Conservation (phyloP, 2,329 filamentous ascomycete species). For the Pseudogymnoascus sp. region DNA sequence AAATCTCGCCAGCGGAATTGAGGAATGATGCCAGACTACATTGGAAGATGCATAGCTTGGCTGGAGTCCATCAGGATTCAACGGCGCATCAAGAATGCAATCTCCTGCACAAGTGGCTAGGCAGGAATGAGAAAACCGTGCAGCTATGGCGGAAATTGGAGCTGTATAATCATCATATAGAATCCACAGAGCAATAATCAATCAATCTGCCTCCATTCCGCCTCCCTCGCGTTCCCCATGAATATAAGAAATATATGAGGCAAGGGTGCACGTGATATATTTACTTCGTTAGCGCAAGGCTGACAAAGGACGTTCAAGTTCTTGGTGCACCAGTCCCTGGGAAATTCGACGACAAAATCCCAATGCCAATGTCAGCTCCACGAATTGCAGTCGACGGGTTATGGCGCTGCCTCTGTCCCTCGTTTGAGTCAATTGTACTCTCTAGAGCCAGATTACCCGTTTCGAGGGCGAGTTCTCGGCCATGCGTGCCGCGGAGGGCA, state of each 20-base stretch:
- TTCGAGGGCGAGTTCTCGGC: background rate
- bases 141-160: constrained; percentile 2
- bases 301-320: background rate
- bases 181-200: constrained; percentile 5
- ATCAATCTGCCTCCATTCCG: background rate
- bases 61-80: background rate
- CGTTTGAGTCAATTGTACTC: constrained; percentile 36
- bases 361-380: constrained; percentile 28
- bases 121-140: background rate
- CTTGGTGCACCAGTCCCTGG: background rate
- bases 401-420: constrained; percentile 55
- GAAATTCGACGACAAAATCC: constrained; percentile 4
- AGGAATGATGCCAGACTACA: constrained; percentile 3
- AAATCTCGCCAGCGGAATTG: constrained; percentile 12
- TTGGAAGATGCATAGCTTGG: constrained; percentile 5
- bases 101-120: background rate
- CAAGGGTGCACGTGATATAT: background rate
- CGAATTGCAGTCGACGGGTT: constrained; percentile 45
- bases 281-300: constrained; percentile 4
- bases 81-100: constrained; percentile 2
- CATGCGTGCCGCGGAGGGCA: background rate
- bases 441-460: constrained; percentile 18
- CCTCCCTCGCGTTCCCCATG: background rate
- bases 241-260: constrained; percentile 4
- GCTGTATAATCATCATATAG: constrained; percentile 3